These are phyloP conservation scores for Yueomyces sp. DNA, from an alignment of 805 yeast genomes.

Conservation along the genomic window DNA sequence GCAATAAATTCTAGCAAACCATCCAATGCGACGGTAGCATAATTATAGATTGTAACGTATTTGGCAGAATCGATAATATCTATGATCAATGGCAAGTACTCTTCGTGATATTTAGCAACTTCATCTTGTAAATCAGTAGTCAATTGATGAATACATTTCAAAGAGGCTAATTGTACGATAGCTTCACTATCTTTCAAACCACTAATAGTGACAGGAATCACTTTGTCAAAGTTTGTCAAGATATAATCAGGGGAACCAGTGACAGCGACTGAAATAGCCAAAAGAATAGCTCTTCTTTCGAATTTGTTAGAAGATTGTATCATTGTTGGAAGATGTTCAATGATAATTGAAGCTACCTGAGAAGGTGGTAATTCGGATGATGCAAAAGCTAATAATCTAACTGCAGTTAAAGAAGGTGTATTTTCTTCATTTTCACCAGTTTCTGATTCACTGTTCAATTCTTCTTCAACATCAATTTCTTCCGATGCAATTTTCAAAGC, in stretches of 20 bases:
- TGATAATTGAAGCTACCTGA: slow-evolving; percentile 73
- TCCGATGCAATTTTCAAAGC: slow-evolving; percentile 72
- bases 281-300: slow-evolving; percentile 78
- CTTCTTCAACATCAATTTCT: slow-evolving; percentile 66
- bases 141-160: slow-evolving; percentile 64
- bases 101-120: slow-evolving; percentile 72
- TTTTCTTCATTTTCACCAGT: slow-evolving; percentile 91
- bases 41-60: slow-evolving; percentile 71
- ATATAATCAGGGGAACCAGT: slow-evolving; percentile 92
- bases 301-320: slow-evolving; percentile 50
- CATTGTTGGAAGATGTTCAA: slow-evolving; percentile 47
- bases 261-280: slow-evolving; percentile 70
- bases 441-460: slow-evolving; percentile 67
- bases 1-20: slow-evolving; percentile 85
- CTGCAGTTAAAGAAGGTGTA: slow-evolving; percentile 62
- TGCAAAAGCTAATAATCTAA: slow-evolving; percentile 65
- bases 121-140: slow-evolving; percentile 76
- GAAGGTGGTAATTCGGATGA: slow-evolving; percentile 83
- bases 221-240: slow-evolving; percentile 56
- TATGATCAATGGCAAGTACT: slow-evolving; percentile 75
- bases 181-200: slow-evolving; percentile 70
- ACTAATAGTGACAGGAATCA: slow-evolving; percentile 56
- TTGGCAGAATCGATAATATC: slow-evolving; percentile 77
- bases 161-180: slow-evolving; percentile 73
- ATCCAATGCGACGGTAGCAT: slow-evolving; percentile 85